These are phyloP conservation scores for Ceriops decandra DNA, from an alignment of 345 rosid species.

Conservation along the genomic window DNA sequence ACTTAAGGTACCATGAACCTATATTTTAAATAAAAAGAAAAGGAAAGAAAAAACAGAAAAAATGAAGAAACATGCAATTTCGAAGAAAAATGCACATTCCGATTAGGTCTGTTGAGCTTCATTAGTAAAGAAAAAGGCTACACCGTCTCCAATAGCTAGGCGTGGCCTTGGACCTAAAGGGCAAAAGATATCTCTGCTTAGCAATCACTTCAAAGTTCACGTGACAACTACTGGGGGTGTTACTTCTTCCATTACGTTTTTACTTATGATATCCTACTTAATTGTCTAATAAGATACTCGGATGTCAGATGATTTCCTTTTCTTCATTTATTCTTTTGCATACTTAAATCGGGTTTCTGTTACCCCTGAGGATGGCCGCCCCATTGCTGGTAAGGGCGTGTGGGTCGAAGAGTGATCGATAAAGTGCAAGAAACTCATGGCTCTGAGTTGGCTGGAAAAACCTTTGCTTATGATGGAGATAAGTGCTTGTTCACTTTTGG, in stretches of 20 bases:
- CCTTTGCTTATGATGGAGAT: constrained; percentile 93
- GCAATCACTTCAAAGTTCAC: constrained; percentile 79
- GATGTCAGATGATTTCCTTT: neutral
- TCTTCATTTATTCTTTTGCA: neutral
- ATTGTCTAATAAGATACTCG: neutral
- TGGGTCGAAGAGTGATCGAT: constrained; percentile 65
- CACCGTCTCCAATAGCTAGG: constrained; percentile 58
- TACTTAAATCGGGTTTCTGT: constrained; percentile 48
- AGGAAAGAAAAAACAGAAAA: no score
- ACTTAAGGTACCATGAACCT: no score
- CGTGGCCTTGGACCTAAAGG: constrained; percentile 62
- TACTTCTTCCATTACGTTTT: constrained; percentile 56
- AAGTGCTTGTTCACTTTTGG: constrained; percentile 77
- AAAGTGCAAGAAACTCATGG: constrained; percentile 65
- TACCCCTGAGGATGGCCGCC: constrained; percentile 73
- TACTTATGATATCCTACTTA: neutral
- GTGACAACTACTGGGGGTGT: constrained; percentile 39
- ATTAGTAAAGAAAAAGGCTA: constrained; percentile 31
- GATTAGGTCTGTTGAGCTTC: no score
- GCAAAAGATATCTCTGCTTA: constrained; percentile 46
- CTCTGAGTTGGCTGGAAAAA: constrained; percentile 50
- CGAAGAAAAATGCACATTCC: no score
- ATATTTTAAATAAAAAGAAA: no score
- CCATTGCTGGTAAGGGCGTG: constrained; percentile 68
- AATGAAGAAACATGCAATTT: no score